Evolutionary conservation across 805 yeast species (phyloP), one percentile per base, ranked within the genome.

Genomic region (Lachancea nothofagi): DNA sequence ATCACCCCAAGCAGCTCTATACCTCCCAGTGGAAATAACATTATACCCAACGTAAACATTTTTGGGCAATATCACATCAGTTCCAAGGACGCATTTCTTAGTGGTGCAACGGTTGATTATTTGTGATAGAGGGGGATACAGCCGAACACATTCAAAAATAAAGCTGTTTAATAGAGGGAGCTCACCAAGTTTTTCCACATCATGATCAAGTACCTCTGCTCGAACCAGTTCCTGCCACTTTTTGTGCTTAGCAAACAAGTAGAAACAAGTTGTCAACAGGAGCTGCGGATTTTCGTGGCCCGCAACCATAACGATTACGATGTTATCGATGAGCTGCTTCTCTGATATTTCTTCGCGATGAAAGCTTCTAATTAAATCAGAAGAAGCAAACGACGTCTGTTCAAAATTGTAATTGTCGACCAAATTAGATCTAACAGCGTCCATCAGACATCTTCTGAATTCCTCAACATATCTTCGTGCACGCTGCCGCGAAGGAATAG

Each of bases 241-340:
- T 12, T 14, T 57, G 46, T 68, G 38, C 42, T 75, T 76, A 1
- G 72, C 74, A 20, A 77, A 47, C 10, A 72, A 45, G 41, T 68
- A 76, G 1, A 77, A 46, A 5, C 71, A 49, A 0, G 78, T 71
- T 1, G 72, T 65, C 44, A 76, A 48, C 8, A 76, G 54, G 18
- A 77, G 50, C 43, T 75, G 77, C 0, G 83, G 83, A 44, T 77
- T 77, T 47, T 77, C 83, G 53, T 77, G 83, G 0, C 82, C 83
- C 0, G 83, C 83, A 32, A 77, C 72, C 49, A 77, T 54, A 3
- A 75, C 61, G 13, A 77, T 76, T 7, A 75, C 70, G 13, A 74
- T 63, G 53, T 77, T 77, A 49, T 77, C 82, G 2, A 64, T 55
- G 38, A 75, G 65, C 46, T 77, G 80, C 35, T 67, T 64, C 37